A percentile compares a stretch with the other conserved stretches of the same genome.
Evolutionary conservation across 495 filamentous ascomycete species (phyloP).

Genomic region (Penicillium salamii): DNA sequence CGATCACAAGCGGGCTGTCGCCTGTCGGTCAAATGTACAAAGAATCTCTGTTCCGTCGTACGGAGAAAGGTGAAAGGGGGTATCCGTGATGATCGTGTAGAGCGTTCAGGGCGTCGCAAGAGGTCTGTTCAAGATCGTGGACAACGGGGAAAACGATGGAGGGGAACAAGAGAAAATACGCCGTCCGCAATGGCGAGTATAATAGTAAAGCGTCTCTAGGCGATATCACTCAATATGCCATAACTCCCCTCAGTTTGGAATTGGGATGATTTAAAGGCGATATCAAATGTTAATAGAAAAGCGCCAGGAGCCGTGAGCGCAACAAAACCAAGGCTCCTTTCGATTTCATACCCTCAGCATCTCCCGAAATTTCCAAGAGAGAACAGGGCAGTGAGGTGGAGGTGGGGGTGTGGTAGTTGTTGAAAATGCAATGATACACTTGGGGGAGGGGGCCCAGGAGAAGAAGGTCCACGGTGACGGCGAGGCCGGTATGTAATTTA

Average conservation of each 20-base stretch:
- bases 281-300: conserved; percentile 29
- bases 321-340: conserved; percentile 46
- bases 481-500: conserved; percentile 23
- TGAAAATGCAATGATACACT: conserved; percentile 26
- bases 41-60: conserved; percentile 1
- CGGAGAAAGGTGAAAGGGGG: conserved; percentile 17
- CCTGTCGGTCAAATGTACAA: conserved; percentile 2
- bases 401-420: conserved; percentile 9
- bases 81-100: conserved; percentile 39
- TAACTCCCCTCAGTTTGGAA: conserved; percentile 22
- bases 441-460: conserved; percentile 15
- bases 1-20: conserved; percentile 1
- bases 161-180: conserved; percentile 12
- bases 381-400: conserved; percentile 10
- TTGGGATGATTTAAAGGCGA: conserved; percentile 16
- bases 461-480: conserved; percentile 22
- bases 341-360: conserved; percentile 50
- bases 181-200: conserved; percentile 13
- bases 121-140: conserved; percentile 38
- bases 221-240: conserved; percentile 27
- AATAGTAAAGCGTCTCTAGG: conserved; percentile 20
- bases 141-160: conserved; percentile 22
- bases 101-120: conserved; percentile 41
- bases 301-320: conserved; percentile 48
- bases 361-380: conserved; percentile 20